phyloP scores from a whole-genome alignment of 805 yeast genomes.

The Metschnikowia lochheadii region DNA sequence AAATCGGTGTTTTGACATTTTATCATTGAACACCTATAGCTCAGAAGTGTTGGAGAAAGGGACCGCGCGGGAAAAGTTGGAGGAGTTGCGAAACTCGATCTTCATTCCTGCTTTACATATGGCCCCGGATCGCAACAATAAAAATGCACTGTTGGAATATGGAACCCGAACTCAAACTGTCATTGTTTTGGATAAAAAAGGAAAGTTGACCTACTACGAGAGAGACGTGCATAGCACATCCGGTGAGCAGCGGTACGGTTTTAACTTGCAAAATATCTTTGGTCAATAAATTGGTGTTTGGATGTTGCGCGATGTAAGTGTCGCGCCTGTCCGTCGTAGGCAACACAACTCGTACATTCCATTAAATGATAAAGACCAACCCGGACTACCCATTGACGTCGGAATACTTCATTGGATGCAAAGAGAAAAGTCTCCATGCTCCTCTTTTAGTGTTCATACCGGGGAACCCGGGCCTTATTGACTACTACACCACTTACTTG shows the following conservation, averaged over 20 bases:
- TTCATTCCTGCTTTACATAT: slow-evolving; percentile 64
- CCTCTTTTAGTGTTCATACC: slow-evolving; percentile 57
- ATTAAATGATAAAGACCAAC: slow-evolving; percentile 8
- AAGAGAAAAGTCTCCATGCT: slow-evolving; percentile 18
- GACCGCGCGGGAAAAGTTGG: slow-evolving; percentile 21
- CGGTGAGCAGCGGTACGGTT: slow-evolving; percentile 14
- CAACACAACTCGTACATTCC: background rate
- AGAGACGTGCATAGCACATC: slow-evolving; percentile 42
- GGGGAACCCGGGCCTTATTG: slow-evolving; percentile 74
- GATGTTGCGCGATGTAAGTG: background rate
- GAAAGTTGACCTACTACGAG: slow-evolving; percentile 56
- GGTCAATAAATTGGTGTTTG: slow-evolving; percentile 1
- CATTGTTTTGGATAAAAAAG: slow-evolving; percentile 53
- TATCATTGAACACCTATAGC: slow-evolving; percentile 44
- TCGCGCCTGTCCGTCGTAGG: background rate
- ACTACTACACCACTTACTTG: slow-evolving; percentile 58
- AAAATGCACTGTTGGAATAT: slow-evolving; percentile 41
- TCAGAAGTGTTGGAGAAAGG: slow-evolving; percentile 20
- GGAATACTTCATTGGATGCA: slow-evolving; percentile 17
- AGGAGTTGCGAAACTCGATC: slow-evolving; percentile 52
- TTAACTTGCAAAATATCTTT: slow-evolving; percentile 9
- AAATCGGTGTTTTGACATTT: slow-evolving; percentile 48
- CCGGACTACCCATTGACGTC: slow-evolving; percentile 25
- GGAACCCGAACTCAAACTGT: slow-evolving; percentile 90
- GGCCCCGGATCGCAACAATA: background rate